Base-by-base conservation (phyloP, 768 basidiomycete species). In the Naganishia friedmannii region DNA sequence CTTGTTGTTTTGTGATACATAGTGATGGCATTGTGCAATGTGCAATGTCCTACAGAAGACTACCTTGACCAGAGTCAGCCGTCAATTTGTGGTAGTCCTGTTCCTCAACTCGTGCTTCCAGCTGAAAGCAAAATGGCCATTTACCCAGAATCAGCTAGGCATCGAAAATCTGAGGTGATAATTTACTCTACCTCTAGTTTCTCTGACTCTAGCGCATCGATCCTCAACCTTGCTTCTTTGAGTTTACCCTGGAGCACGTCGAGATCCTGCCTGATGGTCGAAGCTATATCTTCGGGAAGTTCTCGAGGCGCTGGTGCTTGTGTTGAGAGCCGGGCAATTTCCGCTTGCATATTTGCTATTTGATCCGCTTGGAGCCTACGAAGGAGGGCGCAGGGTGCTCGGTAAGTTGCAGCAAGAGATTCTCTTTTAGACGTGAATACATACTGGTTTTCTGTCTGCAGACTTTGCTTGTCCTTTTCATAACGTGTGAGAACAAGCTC, bases 251-350 rank as follows among this genome's bases (percentile, higher is more conserved):
- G 60, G 21, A 63, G 42, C 7, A 63, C 39, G 2, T 63, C 31
- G 32, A 63, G 60, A 29, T 63, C 60, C 39, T 63, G 60, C n/a
- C 60, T 37, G 39, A 63, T 45, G 60, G 39, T 63, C 19, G 60
- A 63, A 13, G 60, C 60, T 37, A 63, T 63, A 29, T 63, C 60
- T 6, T 63, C 60, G 2, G 60, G 60, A 7, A 63, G 39, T 26
- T 42, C 39, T 34, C 39, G 39, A 3, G 42, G 60, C 17, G 23
- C 32, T 46, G 39, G 23, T 29, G 28, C 8, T 2, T 63, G 60
- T 6, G 37, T 29, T 21, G 60, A 63, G 42, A 63, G 60, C 21
- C 60, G 60, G 1, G 60, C 21, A 6, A 63, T 63, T 26, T 63
- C 60, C 12, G 37, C 32, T 26, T 63, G 60, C 60, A 63, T 42